Evolutionary conservation across 208 protist species (phyloP), one percentile per base, ranked within the genome.

Genomic region (Trypanosoma conorhini): DNA sequence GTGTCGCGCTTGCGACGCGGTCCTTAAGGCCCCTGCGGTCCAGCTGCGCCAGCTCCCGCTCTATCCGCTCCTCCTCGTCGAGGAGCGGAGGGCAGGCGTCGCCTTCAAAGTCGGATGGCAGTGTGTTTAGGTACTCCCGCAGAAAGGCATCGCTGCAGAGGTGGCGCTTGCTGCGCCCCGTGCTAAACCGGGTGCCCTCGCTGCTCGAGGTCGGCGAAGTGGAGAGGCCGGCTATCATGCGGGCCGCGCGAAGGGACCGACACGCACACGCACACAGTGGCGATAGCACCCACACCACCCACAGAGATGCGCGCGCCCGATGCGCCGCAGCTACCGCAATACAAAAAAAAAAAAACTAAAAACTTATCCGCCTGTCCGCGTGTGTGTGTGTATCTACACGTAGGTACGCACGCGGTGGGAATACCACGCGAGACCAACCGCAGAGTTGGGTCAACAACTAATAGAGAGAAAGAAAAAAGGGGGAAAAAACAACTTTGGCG

Each of bases 81-180:
- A 44, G 2, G 24, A 67, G 19, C 2, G 56, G 40, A 17, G 59
- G 56, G 22, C 22, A 44, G 15, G 66, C 24, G 31, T 72, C 59
- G 22, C n/a, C 58, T 17, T 77, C 60, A 57, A 77, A 72, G 22
- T 56, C 24, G 19, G 7, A 0, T 9, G 72, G 72, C 17, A 77
- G 40, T n/a, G 22, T 46, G 50, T 56, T 40, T 13, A 77, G 48
- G 54, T 77, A 77, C 1, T 77, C 66, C 12, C 4, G 40, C 17
- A 72, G 1, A 30, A 48, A 4, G 19, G 19, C 46, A 12, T 65
- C 46, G 2, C 19, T 8, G 24, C 59, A 24, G 2, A 46, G n/a
- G 2, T 58, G 19, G 10, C 46, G 42, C 19, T 77, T 56, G 28
- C 57, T 38, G 33, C 7, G 33, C 7, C 33, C 33, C 33, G 19